These are phyloP conservation scores for Artemisia tridentata DNA, from an alignment of 129 eudicot species.

Conservation along the genomic window DNA sequence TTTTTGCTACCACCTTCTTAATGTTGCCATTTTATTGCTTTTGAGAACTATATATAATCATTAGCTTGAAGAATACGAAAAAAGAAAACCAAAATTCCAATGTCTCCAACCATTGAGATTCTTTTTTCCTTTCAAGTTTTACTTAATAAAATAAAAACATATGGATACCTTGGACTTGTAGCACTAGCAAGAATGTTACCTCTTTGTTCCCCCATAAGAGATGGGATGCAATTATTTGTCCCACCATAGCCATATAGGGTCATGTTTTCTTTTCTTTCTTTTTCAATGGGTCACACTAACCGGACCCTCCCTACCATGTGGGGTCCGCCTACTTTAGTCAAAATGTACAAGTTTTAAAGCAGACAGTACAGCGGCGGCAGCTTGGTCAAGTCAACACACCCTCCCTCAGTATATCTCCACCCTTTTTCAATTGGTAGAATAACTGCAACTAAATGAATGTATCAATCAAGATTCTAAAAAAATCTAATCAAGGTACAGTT, in stretches of 20 bases:
- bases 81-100: background rate
- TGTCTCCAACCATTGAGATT: constrained; percentile 30
- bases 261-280: background rate
- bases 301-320: too few species aligned
- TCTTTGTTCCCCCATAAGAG: constrained; percentile 18
- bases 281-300: background rate
- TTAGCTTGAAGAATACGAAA: constrained; percentile 24
- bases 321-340: too few species aligned
- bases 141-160: constrained; percentile 17
- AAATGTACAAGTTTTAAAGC: too few species aligned
- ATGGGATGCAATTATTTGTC: constrained; percentile 7
- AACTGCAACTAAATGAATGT: background rate
- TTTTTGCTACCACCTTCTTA: constrained; percentile 27
- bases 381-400: too few species aligned
- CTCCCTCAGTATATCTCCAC: too few species aligned
- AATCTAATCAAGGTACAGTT: background rate
- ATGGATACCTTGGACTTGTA: constrained; percentile 42
- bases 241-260: background rate
- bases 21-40: constrained; percentile 35
- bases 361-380: too few species aligned
- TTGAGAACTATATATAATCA: constrained; percentile 29
- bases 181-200: constrained; percentile 32
- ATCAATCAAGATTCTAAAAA: background rate
- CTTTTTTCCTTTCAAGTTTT: background rate
- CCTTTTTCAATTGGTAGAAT: background rate